Base-by-base conservation (phyloP, 192 early-diverging fungal species). In the Phycomyces blakesleeanus region DNA sequence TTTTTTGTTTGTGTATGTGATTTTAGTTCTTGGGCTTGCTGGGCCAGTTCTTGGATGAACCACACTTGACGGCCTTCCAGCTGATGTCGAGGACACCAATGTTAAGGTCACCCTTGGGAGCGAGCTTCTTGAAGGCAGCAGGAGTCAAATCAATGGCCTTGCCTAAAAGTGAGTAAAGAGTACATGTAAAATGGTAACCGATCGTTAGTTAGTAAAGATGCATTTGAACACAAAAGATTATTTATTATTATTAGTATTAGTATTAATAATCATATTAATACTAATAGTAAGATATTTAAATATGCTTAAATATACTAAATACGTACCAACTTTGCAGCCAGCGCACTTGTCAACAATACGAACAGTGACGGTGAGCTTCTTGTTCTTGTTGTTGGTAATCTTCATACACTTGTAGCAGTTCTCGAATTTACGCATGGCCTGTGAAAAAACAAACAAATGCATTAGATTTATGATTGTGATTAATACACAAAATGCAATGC, bases 401-500 rank as follows among this genome's bases (percentile, higher is more conserved):
- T 72, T 72, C 64, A 72, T 67, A 42, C 70, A 72, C 55, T 72
- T 72, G 64, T 72, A 72, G 55, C 70, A 72, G 26, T 34, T 54
- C 18, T 71, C 69, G 39, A 71, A 71, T 24, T 47, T 51, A 8
- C 47, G 38, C 64, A 66, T 66, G 42, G 64, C 64, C 64, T 66
- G 21, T 59, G 3, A 10, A 51, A 21, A 34, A 11, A 8, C 21
- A 52, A 34, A 66, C 51, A 37, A 34, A 52, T 39, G 12, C 14
- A 27, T 12, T 26, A n/a, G 15, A 47, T 55, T 41, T 24, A 16
- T 38, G 21, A 38, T 57, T 29, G 29, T 21, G n/a, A 25, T 16
- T 15, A 58, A 57, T 47, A 57, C 26, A 58, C 22, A 57, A 50
- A 40, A 50, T 22, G 42, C 16, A 4, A 61, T 61, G n/a, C 22